Evolutionary conservation across 371 early-diverging fungal species (phyloP), one percentile per base, ranked within the genome.

Genomic region (Batrachochytrium dendrobatidis): DNA sequence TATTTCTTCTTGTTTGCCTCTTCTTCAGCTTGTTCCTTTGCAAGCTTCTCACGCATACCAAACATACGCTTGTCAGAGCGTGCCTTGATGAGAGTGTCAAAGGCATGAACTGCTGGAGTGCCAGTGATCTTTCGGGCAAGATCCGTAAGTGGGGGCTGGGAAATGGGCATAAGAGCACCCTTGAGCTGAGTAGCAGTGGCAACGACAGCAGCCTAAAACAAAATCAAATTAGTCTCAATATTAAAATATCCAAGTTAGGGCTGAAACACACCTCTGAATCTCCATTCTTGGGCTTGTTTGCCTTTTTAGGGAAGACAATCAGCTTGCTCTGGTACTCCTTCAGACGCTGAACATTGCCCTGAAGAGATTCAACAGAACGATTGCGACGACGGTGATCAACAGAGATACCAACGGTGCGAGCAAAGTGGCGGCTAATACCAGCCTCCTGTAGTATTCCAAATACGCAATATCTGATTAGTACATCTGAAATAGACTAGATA

Each of bases 371-470:
- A 67, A 87, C 91, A 64, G 93, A 94, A 68, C 87, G 83, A 90
- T 95, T 98, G 80, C 91, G 88, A 72, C 99, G 90, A 73, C 99
- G 95, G 83, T 88, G 86, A 82, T 99, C 99, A 61, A 99, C 97
- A 45, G 98, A 83, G 74, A 99, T 92, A 73, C 99, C 99, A 72
- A 99, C 86, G 73, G 90, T 81, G 67, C 84, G 90, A 61, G 99
- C 99, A 76, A 93, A 85, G 82, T 94, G 91, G 74, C 88, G 86
- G 62, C 85, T 77, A 74, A 99, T 76, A 63, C 98, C 98, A 68
- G 98, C 99, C 68, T 58, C 70, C 76, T 75, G 62, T 32, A 30
- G 49, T 24, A 67, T 33, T 15, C 39, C 50, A 35, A 55, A 55
- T 17, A 26, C 51, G 17, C 10, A 55, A 7, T n/a, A 30, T 31